These are phyloP conservation scores for Raddia guianensis DNA, from an alignment of 176 grass and related monocot species.

Conservation along the genomic window DNA sequence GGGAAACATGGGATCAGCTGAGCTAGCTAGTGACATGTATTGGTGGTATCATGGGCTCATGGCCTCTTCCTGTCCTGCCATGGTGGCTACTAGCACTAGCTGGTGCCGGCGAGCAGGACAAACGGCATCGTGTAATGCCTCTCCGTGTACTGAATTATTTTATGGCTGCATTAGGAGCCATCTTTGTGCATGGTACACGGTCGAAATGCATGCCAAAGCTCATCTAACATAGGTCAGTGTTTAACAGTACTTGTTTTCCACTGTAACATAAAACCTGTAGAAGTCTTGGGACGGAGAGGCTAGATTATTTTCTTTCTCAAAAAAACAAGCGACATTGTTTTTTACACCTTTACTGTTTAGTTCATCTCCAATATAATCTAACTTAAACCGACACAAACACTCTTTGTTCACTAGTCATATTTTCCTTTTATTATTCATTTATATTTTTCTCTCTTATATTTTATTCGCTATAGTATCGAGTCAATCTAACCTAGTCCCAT, in stretches of 20 bases:
- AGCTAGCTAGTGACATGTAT: constrained; percentile 16
- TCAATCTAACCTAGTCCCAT: no score
- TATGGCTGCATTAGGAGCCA: constrained; percentile 6
- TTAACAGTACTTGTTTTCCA: neutral
- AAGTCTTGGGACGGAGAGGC: no score
- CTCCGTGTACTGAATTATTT: constrained; percentile 26
- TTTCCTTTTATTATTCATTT: no score
- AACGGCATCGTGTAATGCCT: constrained; percentile 27
- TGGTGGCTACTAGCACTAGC: neutral
- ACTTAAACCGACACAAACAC: no score
- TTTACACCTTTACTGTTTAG: no score
- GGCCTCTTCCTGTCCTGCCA: neutral
- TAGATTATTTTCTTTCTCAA: no score
- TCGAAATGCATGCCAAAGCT: neutral
- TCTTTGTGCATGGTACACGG: neutral
- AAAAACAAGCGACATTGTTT: no score
- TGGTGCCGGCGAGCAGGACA: neutral
- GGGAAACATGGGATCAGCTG: constrained; percentile 42
- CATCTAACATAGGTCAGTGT: neutral
- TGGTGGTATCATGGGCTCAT: neutral
- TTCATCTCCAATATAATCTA: no score
- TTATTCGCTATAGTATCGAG: no score
- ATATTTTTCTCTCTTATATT: no score
- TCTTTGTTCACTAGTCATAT: no score
- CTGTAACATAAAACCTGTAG: no score